Evolutionary conservation across 257 asterid species (phyloP).

Genomic region (Nicotiana tomentosiformis): DNA sequence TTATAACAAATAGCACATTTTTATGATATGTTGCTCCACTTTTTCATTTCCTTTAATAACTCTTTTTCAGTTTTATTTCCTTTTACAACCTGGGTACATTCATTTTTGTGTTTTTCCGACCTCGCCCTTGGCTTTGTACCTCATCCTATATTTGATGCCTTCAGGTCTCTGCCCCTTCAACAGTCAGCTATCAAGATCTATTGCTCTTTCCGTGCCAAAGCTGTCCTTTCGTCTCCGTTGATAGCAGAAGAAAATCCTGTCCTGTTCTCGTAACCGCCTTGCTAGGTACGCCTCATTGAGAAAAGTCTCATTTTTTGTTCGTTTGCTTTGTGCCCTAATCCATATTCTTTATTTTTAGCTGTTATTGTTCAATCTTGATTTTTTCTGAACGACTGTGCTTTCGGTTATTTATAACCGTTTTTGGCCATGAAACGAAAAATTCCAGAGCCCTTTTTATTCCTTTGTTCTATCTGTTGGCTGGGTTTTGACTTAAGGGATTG

Average conservation of each 20-base stretch:
- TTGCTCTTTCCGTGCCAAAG: not conserved
- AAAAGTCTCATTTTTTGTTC: not conserved
- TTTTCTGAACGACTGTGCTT: not conserved
- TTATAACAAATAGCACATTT: too few relatives aligned
- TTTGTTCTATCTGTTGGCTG: not conserved
- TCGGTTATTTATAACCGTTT: not conserved
- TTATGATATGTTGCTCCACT: too few relatives aligned
- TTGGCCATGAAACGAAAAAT: not conserved
- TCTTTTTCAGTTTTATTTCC: not conserved
- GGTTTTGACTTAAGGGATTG: not conserved
- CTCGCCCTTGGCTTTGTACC: not conserved
- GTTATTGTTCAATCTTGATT: not conserved
- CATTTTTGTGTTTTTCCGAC: not conserved
- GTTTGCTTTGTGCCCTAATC: not conserved
- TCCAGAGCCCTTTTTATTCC: not conserved
- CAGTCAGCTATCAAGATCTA: not conserved
- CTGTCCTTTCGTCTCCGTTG: not conserved
- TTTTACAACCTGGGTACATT: not conserved
- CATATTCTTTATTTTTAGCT: not conserved
- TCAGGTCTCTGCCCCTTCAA: not conserved
- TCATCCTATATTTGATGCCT: not conserved
- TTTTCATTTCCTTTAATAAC: too few relatives aligned
- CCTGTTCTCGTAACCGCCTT: not conserved
- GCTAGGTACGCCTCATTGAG: not conserved
- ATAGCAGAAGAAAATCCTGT: not conserved